Base-by-base conservation (phyloP, 345 rosid genomes). In the Eucalyptus marginata region DNA sequence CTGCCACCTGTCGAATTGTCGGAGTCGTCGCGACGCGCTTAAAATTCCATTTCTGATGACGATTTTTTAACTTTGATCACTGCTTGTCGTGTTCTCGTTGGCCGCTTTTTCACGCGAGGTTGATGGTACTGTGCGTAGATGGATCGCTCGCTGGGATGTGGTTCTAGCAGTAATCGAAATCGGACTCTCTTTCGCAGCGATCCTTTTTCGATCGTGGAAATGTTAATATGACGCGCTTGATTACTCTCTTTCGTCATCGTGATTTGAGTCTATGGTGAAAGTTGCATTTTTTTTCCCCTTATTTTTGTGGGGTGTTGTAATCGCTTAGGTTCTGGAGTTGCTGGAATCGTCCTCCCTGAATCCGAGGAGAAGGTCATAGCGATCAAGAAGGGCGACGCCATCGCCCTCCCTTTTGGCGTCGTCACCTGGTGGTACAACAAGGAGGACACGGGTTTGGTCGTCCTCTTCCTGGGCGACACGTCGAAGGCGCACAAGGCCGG, bases 341-440 rank as follows among this genome's bases (percentile, higher is more conserved):
- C 96, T 24, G 99, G 99, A 44, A 94, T 97, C 79, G 94, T 97
- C 6, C 95, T 96, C 9, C 99, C 99, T 27, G 99, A 96, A 92
- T 89, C 93, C 44, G 97, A 95, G 51, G 99, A 97, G 92, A 97
- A 94, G 90, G 95, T 96, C 86, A 88, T 97, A 43, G 94, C 94
- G 20, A 95, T 97, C 80, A 96, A 93, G 93, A 94, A 93, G 92
- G 99, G 99, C 6, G 99, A 97, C 79, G 94, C 98, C 8, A 95
- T 96, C 88, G 99, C 99, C 62, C 91, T 96, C 68, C 98, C 99
- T 5, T 97, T 97, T 25, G 99, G 99, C 52, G 97, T 94, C 7
- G 96, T 95, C 13, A 94, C 98, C 71, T 97, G 99, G 99, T 97
- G 97, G 96, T 95, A 94, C 86, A 97, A 97, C 93, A 95, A 93